Conservation (phyloP, 768 basidiomycete species). For the Lentinula edodes region DNA sequence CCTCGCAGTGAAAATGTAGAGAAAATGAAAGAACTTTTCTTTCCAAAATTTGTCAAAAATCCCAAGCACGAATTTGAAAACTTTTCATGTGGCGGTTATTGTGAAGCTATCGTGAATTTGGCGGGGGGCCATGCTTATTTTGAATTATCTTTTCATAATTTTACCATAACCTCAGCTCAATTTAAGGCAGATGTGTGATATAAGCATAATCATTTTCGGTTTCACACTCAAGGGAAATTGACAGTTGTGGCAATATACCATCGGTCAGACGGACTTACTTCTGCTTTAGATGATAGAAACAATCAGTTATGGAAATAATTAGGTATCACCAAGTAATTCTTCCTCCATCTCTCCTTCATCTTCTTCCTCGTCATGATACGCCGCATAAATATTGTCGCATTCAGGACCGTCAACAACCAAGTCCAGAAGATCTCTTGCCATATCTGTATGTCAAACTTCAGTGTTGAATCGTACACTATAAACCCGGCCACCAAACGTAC, state of each 20-base stretch:
- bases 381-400: conserved; percentile 57
- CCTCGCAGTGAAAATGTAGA: too few relatives aligned
- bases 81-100: too few relatives aligned
- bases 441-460: conserved; percentile 28
- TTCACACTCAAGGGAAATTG: conserved; percentile 33
- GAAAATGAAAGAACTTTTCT: too few relatives aligned
- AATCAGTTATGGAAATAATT: not conserved
- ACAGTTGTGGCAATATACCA: conserved; percentile 46
- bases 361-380: conserved; percentile 44
- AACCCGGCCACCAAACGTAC: conserved; percentile 27
- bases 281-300: not conserved
- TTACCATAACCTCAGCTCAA: too few relatives aligned
- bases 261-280: not conserved
- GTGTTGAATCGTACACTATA: conserved; percentile 3
- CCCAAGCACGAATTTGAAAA: too few relatives aligned
- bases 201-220: too few relatives aligned
- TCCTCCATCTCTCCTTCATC: conserved; percentile 62
- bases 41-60: too few relatives aligned
- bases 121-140: too few relatives aligned
- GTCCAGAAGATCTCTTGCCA: conserved; percentile 57
- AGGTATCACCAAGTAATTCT: conserved; percentile 26
- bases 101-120: too few relatives aligned
- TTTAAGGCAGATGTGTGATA: too few relatives aligned
- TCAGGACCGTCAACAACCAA: conserved; percentile 70
- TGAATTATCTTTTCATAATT: too few relatives aligned